Conservation (phyloP, 2,329 filamentous ascomycete species). For the Westerdykella sp. region DNA sequence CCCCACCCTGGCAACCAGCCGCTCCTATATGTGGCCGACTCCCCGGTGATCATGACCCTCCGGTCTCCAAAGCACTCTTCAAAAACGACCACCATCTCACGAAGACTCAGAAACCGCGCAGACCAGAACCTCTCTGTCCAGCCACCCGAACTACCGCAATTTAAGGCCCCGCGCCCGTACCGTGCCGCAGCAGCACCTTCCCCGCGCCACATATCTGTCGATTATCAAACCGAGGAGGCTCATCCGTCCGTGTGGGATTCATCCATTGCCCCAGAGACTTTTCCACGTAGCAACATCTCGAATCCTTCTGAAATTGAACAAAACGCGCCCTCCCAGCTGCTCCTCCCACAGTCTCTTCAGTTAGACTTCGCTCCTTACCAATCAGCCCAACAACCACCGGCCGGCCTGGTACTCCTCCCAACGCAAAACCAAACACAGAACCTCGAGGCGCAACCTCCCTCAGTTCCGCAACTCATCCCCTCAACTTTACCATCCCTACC, state of each 20-base stretch:
- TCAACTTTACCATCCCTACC: slow-evolving; percentile 20
- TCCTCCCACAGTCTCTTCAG: slow-evolving; percentile 14
- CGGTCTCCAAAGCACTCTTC: slow-evolving; percentile 23
- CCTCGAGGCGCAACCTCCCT: slow-evolving; percentile 11
- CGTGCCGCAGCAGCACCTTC: slow-evolving; percentile 28
- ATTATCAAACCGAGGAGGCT: slow-evolving; percentile 20
- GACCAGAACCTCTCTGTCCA: slow-evolving; percentile 25
- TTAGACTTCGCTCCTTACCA: slow-evolving; percentile 13
- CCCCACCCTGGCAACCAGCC: slow-evolving; percentile 23
- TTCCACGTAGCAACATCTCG: slow-evolving; percentile 17
- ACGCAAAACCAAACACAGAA: slow-evolving; percentile 8
- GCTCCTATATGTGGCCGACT: slow-evolving; percentile 24
- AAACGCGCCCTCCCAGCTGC: slow-evolving; percentile 10
- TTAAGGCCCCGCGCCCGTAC: slow-evolving; percentile 24
- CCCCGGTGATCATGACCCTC: slow-evolving; percentile 31
- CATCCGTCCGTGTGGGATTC: slow-evolving; percentile 22
- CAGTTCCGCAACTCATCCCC: slow-evolving; percentile 12
- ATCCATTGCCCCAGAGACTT: slow-evolving; percentile 12
- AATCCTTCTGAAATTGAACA: slow-evolving; percentile 11
- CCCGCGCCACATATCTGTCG: slow-evolving; percentile 26
- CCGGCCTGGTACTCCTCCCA: slow-evolving; percentile 9
- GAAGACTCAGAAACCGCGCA: slow-evolving; percentile 27
- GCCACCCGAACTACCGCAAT: slow-evolving; percentile 26
- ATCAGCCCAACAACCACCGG: slow-evolving; percentile 12
- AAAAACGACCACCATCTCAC: slow-evolving; percentile 32